Conservation (phyloP, 129 eudicot species). For the Erigeron canadensis region DNA sequence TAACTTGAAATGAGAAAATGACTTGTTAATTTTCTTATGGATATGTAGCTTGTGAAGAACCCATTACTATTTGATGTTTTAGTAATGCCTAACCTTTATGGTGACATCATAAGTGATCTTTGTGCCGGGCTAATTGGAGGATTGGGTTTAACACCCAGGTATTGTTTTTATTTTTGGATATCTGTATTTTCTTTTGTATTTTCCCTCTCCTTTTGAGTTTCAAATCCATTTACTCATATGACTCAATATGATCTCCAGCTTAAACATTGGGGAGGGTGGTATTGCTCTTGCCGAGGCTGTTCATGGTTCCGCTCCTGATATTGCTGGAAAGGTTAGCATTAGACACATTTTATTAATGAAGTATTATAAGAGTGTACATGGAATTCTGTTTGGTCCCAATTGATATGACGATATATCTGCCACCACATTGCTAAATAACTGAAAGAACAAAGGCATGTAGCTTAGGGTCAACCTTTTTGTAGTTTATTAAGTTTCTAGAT, state of each 20-base stretch:
- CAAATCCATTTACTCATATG: neutral
- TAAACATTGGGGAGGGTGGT: slow-evolving; percentile 97
- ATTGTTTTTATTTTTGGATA: slow-evolving; percentile 5
- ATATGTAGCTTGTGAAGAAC: slow-evolving; percentile 87
- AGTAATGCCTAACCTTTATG: slow-evolving; percentile 97
- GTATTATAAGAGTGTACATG: neutral
- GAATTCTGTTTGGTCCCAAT: neutral
- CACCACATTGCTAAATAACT: neutral
- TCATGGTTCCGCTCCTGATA: slow-evolving; percentile 99
- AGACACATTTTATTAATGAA: slow-evolving; percentile 2
- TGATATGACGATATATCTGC: neutral
- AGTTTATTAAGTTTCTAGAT: too few relatives aligned
- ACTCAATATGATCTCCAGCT: slow-evolving; percentile 36
- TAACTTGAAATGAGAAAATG: slow-evolving; percentile 10
- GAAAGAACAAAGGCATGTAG: neutral
- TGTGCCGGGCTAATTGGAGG: slow-evolving; percentile 99
- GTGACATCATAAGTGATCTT: slow-evolving; percentile 95
- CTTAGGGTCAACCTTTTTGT: too few relatives aligned
- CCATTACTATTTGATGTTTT: slow-evolving; percentile 96
- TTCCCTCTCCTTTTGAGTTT: neutral
- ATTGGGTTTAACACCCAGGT: slow-evolving; percentile 98
- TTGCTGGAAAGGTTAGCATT: slow-evolving; percentile 89
- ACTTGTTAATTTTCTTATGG: slow-evolving; percentile 16
- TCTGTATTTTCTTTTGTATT: slow-evolving; percentile 1
- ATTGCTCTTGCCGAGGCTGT: slow-evolving; percentile 99